Evolutionary conservation across 2,329 filamentous ascomycete genomes (phyloP), one percentile per base, ranked within the genome.

Genomic region (Teratosphaeria destructans): DNA sequence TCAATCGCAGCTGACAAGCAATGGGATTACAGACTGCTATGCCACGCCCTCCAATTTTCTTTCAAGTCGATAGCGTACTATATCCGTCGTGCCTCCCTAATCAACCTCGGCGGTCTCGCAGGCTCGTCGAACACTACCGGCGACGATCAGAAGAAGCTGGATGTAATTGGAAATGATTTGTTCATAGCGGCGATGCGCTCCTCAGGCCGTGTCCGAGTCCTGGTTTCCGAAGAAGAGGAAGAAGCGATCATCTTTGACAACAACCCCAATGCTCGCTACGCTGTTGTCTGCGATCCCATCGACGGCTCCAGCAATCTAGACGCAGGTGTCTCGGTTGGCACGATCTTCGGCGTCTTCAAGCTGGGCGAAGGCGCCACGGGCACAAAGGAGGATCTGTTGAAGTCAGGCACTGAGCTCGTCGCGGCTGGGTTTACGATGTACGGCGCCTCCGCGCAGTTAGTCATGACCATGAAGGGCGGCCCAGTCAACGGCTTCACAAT

Each of bases 21-120:
- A 29, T 32, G 60, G 3, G 26, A 14, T 43, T 47, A 49, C 70
- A 96, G 92, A 70, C 84, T 99, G 57, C 85, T 99, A 61, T 96
- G 91, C 82, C 94, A 99, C 75, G 92, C 94, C 62, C 88, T 99
- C 61, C 94, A 97, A 77, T 99, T 97, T 81, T 93, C 94, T 65
- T 99, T 99, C 87, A 99, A 99, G 82, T 95, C 90, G 66, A 99
- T 99, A 76, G 90, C 94, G 69, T 96, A 97, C 82, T 99, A 96
- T 81, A 99, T 99, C 76, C 92, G 93, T 70, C 88, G 94, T 75
- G 91, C 93, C 39, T 93, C 90, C 27, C 81, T 99, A 65, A 93
- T 97, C 79, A 71, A 81, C 77, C 85, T 99, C 63, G 95, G 90
- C 57, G 94, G 94, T 62, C 85, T 99, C 55, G 94, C 94, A 63